These are phyloP conservation scores for Botryosphaeria dothidea DNA, from an alignment of 2,329 filamentous ascomycete genomes.

Conservation along the genomic window DNA sequence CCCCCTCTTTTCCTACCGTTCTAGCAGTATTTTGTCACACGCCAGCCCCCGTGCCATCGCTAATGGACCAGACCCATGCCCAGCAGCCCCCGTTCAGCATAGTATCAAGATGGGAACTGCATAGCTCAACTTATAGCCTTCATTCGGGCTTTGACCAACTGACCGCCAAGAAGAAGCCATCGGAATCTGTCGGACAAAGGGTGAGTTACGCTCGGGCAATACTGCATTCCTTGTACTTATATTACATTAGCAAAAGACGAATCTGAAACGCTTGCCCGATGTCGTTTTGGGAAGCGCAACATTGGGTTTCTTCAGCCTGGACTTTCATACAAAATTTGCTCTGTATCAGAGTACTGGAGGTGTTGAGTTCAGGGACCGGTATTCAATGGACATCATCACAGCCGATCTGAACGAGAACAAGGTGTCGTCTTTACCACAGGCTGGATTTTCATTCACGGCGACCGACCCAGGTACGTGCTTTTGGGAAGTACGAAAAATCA, in stretches of 20 bases:
- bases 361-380: conserved; percentile 76
- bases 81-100: conserved; percentile 70
- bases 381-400: conserved; percentile 69
- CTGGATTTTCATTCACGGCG: conserved; percentile 72
- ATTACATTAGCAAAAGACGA: conserved; percentile 36
- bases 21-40: conserved; percentile 70
- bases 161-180: conserved; percentile 62
- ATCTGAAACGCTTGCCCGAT: conserved; percentile 62
- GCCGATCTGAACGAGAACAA: conserved; percentile 64
- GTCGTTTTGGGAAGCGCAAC: conserved; percentile 70
- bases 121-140: conserved; percentile 60
- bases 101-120: conserved; percentile 79
- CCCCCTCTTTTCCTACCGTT: conserved; percentile 61
- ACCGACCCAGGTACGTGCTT: conserved; percentile 61
- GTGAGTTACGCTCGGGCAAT: not conserved
- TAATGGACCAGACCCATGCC: conserved; percentile 52
- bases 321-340: conserved; percentile 68
- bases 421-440: conserved; percentile 72
- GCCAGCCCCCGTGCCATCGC: conserved; percentile 34
- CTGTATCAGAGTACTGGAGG: conserved; percentile 79
- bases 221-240: conserved; percentile 5
- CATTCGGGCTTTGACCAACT: conserved; percentile 79
- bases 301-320: conserved; percentile 68
- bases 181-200: conserved; percentile 19
- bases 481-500: accelerated